Evolutionary conservation across 768 basidiomycete species (phyloP).

Genomic region (Tephrocybe sp.): DNA sequence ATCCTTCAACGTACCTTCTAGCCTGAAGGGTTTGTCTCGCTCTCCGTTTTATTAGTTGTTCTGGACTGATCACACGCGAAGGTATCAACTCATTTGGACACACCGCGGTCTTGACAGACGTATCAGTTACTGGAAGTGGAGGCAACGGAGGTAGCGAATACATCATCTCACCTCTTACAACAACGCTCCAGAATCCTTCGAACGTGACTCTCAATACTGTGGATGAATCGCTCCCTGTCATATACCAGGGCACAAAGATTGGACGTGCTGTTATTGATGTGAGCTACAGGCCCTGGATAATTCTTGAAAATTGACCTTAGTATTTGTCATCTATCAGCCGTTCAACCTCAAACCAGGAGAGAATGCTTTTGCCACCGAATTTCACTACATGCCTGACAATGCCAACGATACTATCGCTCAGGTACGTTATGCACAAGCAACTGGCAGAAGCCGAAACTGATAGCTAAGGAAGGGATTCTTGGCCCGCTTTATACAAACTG

Average conservation of each 20-base stretch:
- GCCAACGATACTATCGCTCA: constrained; percentile 67
- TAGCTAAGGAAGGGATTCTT: constrained; percentile 45
- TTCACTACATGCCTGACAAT: constrained; percentile 64
- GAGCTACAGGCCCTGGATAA: constrained; percentile 19
- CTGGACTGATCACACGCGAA: constrained; percentile 16
- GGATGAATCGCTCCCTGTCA: constrained; percentile 54
- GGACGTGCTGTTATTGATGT: constrained; percentile 61
- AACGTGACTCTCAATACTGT: constrained; percentile 62
- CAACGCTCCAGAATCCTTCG: constrained; percentile 62
- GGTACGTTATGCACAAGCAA: constrained; percentile 20
- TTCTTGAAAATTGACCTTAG: no score
- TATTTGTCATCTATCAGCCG: constrained; percentile 28
- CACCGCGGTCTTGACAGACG: constrained; percentile 49
- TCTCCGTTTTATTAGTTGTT: background rate
- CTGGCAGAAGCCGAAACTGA: background rate
- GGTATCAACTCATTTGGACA: constrained; percentile 62
- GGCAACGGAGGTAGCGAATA: constrained; percentile 59
- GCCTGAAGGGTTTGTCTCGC: constrained; percentile 42
- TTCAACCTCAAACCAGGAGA: constrained; percentile 58
- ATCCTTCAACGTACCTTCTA: constrained; percentile 57
- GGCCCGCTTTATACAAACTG: constrained; percentile 55
- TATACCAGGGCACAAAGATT: constrained; percentile 52
- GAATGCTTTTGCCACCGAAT: constrained; percentile 53
- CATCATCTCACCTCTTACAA: constrained; percentile 54
- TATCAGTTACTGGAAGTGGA: constrained; percentile 63